Evolutionary conservation across 1,284 basidiomycete genomes (phyloP), one percentile per base, ranked within the genome.

Genomic region (Malassezia pachydermatis): DNA sequence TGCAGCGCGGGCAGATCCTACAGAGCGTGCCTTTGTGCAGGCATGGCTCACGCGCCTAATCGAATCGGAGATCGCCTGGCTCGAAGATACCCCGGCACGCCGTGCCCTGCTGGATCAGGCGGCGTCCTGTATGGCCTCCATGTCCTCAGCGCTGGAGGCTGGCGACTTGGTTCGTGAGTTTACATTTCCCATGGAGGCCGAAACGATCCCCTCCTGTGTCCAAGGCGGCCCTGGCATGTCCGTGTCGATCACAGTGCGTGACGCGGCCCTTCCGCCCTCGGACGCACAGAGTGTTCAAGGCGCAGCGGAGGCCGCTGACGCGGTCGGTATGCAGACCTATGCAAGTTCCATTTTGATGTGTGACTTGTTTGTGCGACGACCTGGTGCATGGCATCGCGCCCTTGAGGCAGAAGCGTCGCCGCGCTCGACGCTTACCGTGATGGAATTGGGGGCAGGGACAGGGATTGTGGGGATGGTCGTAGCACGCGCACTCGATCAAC

Each of bases 251-350:
- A 25, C 22, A 13, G 40, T 52, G 24, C 50, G 50, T 22, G 50
- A 52, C 23, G 50, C 44, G 9, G 23, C 50, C 24, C 32, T 52
- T 4, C 50, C 50, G 4, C 50, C 50, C 5, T 52, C 50, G 4
- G 44, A 46, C 22, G 9, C 22, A 6, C 19, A 47, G 14, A 46
- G 44, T 16, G 14, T 4, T 2, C 50, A 52, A 14, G 50, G 50
- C 19, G 50, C 45, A 10, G 38, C 33, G 8, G 44, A 37, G 30
- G 45, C 50, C 2, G 50, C 50, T 0, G 50, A 30, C 0, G 50
- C 50, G n/a, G 50, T 52, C 16, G 50, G 50, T 28, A 40, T 52
- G 34, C 50, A 52, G 39, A 52, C 50, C 19, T 52, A 52, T 28
- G 50, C 44, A 13, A 47, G 44, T 37, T 52, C 50, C 9, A 37